These are phyloP conservation scores for Penicillium antarcticum DNA, from an alignment of 495 filamentous ascomycete genomes.

Conservation along the genomic window DNA sequence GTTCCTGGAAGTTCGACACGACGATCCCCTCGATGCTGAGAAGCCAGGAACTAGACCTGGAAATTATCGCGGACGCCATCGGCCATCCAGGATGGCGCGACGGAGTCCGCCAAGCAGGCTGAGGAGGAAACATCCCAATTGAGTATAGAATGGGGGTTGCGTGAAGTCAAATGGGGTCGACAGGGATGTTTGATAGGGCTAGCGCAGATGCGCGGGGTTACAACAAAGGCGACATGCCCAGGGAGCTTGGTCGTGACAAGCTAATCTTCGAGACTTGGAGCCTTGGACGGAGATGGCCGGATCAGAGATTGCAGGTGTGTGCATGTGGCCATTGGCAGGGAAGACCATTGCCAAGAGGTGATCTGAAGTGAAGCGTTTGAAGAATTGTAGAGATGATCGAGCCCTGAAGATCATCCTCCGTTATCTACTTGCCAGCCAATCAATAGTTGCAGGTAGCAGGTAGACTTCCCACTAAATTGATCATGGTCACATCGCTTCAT, in stretches of 20 bases:
- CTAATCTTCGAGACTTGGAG: not conserved
- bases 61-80: constrained; percentile 26
- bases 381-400: not conserved
- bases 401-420: constrained; percentile 26
- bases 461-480: constrained; percentile 5
- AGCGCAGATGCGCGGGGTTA: constrained; percentile 6
- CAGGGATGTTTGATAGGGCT: constrained; percentile 13
- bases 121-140: constrained; percentile 1
- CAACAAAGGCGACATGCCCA: constrained; percentile 1
- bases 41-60: not conserved
- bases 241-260: constrained; percentile 22
- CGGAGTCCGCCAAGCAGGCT: constrained; percentile 16
- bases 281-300: constrained; percentile 21
- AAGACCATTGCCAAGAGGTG: no score
- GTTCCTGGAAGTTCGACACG: constrained; percentile 18
- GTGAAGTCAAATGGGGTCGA: constrained; percentile 1
- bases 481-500: constrained; percentile 19
- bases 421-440: constrained; percentile 24
- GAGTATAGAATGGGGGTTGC: constrained; percentile 5
- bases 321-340: not conserved
- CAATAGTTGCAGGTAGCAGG: not conserved
- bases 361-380: not conserved
- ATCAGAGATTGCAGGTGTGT: constrained; percentile 4
- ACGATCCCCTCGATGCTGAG: constrained; percentile 19
- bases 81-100: constrained; percentile 15